These are phyloP conservation scores for Fusarium sp. DNA, from an alignment of 2,329 filamentous ascomycete genomes.

Conservation along the genomic window DNA sequence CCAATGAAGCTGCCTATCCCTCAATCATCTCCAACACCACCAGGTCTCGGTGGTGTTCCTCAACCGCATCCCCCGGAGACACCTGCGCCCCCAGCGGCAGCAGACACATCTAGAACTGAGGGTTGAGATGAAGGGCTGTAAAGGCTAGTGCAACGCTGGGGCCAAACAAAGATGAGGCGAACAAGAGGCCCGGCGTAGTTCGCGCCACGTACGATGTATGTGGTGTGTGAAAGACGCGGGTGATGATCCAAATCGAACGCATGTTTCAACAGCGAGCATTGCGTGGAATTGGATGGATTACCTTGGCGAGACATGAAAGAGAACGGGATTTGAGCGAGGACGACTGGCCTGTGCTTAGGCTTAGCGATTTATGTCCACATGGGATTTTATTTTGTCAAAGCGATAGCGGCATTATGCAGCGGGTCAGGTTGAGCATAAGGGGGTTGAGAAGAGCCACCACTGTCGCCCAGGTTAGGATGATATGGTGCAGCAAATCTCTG, in stretches of 20 bases:
- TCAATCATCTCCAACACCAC: constrained; percentile 51
- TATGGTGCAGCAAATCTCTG: constrained; percentile 23
- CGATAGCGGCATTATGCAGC: constrained; percentile 21
- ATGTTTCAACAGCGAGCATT: constrained; percentile 37
- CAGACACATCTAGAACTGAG: constrained; percentile 44
- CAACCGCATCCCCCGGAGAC: constrained; percentile 53
- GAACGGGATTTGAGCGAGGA: constrained; percentile 25
- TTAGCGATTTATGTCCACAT: constrained; percentile 27
- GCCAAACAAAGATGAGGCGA: constrained; percentile 5
- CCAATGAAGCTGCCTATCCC: constrained; percentile 56
- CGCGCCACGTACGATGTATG: constrained; percentile 12
- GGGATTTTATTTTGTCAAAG: constrained; percentile 20
- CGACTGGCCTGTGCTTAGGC: constrained; percentile 22
- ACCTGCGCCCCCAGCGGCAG: constrained; percentile 53
- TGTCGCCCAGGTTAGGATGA: constrained; percentile 7
- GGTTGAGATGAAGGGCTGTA: constrained; percentile 33
- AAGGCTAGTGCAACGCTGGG: constrained; percentile 4
- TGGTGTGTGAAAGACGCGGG: constrained; percentile 28
- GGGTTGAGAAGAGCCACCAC: constrained; percentile 16
- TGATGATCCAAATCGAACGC: constrained; percentile 32
- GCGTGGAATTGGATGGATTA: constrained; percentile 28
- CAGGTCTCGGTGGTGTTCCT: constrained; percentile 52
- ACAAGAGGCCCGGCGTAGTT: constrained; percentile 15
- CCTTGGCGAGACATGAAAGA: constrained; percentile 26
- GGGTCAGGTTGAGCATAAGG: constrained; percentile 10